Evolutionary conservation across 306 rosid species (phyloP).

Genomic region (Quercus parvula): DNA sequence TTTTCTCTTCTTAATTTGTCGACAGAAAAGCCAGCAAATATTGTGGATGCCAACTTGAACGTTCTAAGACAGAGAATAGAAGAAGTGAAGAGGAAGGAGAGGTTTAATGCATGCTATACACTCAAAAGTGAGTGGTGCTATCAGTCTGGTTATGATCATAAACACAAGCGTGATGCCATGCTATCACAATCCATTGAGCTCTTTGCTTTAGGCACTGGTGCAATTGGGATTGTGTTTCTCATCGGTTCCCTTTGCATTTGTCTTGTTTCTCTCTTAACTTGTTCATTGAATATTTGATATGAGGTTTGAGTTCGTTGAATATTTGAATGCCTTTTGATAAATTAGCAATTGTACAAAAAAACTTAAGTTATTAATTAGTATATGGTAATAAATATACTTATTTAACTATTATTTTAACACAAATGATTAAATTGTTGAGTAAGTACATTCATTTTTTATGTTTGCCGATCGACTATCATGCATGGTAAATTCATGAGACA

Average conservation of each 20-base stretch:
- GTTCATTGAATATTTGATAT: constrained; percentile 9
- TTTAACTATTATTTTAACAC: too few species aligned
- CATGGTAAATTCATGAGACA: too few species aligned
- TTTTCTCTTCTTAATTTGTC: background rate
- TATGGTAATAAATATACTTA: too few species aligned
- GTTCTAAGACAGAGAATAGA: constrained; percentile 38
- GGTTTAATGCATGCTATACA: background rate
- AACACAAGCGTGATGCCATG: constrained; percentile 13
- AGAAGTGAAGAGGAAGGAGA: constrained; percentile 35
- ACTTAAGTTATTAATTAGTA: too few species aligned
- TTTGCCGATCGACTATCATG: too few species aligned
- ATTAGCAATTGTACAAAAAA: too few species aligned
- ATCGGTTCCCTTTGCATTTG: constrained; percentile 38
- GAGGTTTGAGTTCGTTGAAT: background rate
- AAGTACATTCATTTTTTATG: too few species aligned
- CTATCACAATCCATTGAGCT: constrained; percentile 27
- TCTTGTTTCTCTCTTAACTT: constrained; percentile 33
- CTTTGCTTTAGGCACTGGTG: constrained; percentile 33
- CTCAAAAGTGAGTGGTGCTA: constrained; percentile 35
- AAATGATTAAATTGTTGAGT: too few species aligned
- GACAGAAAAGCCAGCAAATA: constrained; percentile 39
- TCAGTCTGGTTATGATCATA: constrained; percentile 10
- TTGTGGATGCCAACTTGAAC: constrained; percentile 50
- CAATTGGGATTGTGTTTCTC: constrained; percentile 47
- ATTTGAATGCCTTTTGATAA: too few species aligned